phyloP scores from a whole-genome alignment of 2,329 filamentous ascomycete species.

The Ophiostoma australiae region DNA sequence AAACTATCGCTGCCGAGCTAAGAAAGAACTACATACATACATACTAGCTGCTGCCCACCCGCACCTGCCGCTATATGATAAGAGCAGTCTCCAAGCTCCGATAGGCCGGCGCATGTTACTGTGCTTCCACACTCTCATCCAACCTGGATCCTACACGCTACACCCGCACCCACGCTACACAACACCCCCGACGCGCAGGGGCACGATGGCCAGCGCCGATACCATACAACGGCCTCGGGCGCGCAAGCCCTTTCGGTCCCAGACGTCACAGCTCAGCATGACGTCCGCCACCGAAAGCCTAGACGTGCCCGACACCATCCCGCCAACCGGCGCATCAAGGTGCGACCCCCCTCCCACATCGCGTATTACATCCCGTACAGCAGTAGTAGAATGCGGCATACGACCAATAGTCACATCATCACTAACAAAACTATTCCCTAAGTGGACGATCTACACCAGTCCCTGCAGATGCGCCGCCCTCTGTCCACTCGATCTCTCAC shows the following conservation, averaged over 20 bases:
- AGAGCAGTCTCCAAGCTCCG: neutral
- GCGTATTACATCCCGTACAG: neutral
- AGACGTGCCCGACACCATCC: constrained; percentile 10
- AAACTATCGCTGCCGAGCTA: neutral
- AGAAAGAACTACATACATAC: neutral
- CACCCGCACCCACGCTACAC: neutral
- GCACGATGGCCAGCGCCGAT: neutral
- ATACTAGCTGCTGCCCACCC: neutral
- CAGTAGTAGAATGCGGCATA: neutral
- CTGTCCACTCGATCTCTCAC: constrained; percentile 76
- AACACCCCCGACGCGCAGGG: neutral
- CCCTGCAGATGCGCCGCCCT: constrained; percentile 87
- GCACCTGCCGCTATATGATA: neutral
- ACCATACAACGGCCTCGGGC: constrained; percentile 8
- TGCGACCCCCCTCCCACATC: neutral
- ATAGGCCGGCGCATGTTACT: neutral
- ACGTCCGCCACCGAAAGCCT: neutral
- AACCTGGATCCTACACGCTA: neutral
- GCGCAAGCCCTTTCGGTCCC: constrained; percentile 10
- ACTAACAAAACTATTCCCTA: constrained; percentile 19
- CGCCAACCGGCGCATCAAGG: constrained; percentile 12
- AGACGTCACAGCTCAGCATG: constrained; percentile 11
- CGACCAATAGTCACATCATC: neutral
- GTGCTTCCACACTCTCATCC: neutral
- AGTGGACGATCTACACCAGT: constrained; percentile 81